Evolutionary conservation across 345 rosid species (phyloP), one percentile per base, ranked within the genome.

Genomic region (Moricandia arvensis): DNA sequence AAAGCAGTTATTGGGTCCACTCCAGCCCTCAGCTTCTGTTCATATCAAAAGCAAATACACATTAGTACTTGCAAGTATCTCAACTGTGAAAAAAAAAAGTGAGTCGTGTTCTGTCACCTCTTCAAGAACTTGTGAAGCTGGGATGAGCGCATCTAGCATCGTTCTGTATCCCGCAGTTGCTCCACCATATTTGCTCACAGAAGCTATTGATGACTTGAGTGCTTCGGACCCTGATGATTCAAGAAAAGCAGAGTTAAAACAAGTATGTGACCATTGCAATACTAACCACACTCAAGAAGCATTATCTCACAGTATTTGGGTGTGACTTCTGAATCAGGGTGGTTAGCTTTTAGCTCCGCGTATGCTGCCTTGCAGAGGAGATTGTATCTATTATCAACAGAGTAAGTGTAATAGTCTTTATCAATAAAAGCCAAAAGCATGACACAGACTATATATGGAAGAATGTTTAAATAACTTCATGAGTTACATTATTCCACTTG

Each of bases 111-210:
- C 68, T 27, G 43, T 35, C 67, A 91, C 97, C 97, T 94, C 93
- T 79, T 81, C 81, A 69, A 94, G 96, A 80, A 84, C 92, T 77
- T 80, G 59, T 8, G 86, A 85, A 38, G 97, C 99, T 13, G 99
- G 99, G 80, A 91, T 91, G 68, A 94, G 91, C 7, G 99, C 97
- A 83, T 94, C 99, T 78, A 94, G 81, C 83, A 94, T 55, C 0
- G 99, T 94, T 35, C 99, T 92, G 78, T 79, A 88, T 55, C 99
- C 97, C 73, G 97, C 97, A 78, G 77, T 72, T 65, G 99, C 99
- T 33, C 99, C 97, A 11, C 99, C 97, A 57, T 94, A 94, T 80
- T 86, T 94, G 82, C 97, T 94, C 57, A 94, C 90, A 1, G 96
- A 91, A 66, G 89, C 66, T 66, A 91, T 88, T 67, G 97, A 80